phyloP scores from a whole-genome alignment of 768 basidiomycete genomes.

The Calocera viscosa region DNA sequence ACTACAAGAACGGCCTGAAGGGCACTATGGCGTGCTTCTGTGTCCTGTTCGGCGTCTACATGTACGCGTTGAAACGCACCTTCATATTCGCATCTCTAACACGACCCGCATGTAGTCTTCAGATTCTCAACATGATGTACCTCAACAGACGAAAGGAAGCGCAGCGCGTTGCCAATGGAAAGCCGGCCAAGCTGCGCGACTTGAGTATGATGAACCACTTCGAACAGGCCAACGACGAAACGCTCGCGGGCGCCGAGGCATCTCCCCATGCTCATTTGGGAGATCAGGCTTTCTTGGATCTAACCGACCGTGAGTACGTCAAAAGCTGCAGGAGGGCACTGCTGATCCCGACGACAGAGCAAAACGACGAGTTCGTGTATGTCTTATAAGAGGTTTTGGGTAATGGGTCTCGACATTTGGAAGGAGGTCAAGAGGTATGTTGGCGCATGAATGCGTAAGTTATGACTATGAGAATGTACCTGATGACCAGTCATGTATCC shows the following conservation, averaged over 20 bases:
- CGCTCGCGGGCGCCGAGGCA: background rate
- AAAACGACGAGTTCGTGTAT: conserved; percentile 10
- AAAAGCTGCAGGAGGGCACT: background rate
- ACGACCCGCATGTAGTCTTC: conserved; percentile 4
- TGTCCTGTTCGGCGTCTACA: background rate
- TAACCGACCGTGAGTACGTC: conserved; percentile 8
- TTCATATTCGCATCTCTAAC: background rate
- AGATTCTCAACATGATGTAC: conserved; percentile 18
- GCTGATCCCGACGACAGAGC: background rate
- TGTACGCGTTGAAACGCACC: background rate
- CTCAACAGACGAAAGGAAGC: conserved; percentile 23
- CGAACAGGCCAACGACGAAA: conserved; percentile 16
- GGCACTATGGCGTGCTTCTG: conserved; percentile 2
- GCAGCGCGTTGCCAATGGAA: conserved; percentile 23
- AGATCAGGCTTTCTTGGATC: conserved; percentile 8
- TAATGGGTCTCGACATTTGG: no score
- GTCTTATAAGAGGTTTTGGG: background rate
- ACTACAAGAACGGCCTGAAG: background rate
- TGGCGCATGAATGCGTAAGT: background rate
- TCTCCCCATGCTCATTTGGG: background rate
- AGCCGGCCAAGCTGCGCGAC: conserved; percentile 23
- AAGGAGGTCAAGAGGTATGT: no score
- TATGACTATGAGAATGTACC: background rate
- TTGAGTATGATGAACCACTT: conserved; percentile 21
- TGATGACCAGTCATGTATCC: background rate